Evolutionary conservation across 2,329 filamentous ascomycete species (phyloP).

Genomic region (Pezizomycotina sp.): DNA sequence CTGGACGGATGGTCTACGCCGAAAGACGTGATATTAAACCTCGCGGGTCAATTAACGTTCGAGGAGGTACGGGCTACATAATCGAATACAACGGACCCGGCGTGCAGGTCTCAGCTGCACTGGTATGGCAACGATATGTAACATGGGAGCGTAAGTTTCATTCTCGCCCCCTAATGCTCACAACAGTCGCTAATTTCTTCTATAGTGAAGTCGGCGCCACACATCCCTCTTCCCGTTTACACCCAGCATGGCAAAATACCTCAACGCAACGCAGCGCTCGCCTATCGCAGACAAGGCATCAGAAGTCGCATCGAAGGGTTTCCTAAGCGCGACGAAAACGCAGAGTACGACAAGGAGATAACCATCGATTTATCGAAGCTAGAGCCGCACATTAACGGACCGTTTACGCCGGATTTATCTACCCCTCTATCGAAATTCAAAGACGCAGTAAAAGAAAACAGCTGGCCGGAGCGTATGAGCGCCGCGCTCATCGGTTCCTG

Average conservation of each 20-base stretch:
- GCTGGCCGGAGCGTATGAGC: conserved; percentile 81
- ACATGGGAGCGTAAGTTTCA: conserved; percentile 51
- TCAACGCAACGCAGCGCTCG: conserved; percentile 63
- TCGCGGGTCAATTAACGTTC: conserved; percentile 81
- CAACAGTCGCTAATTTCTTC: background rate
- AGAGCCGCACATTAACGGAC: conserved; percentile 93
- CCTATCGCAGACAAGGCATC: conserved; percentile 52
- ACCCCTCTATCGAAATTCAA: conserved; percentile 85
- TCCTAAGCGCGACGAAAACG: conserved; percentile 63
- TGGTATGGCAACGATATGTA: conserved; percentile 80
- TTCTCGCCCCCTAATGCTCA: background rate
- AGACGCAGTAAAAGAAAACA: conserved; percentile 61
- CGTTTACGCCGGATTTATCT: conserved; percentile 88
- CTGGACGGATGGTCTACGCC: conserved; percentile 82
- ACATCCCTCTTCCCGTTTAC: conserved; percentile 93
- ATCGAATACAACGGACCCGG: conserved; percentile 90
- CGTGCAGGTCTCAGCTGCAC: conserved; percentile 80
- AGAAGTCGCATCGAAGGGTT: conserved; percentile 41
- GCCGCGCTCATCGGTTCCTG: conserved; percentile 93
- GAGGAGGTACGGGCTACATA: conserved; percentile 81
- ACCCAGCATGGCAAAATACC: conserved; percentile 64
- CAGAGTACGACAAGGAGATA: conserved; percentile 79
- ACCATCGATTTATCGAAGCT: conserved; percentile 77
- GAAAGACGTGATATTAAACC: conserved; percentile 84
- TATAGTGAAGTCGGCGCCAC: conserved; percentile 69